phyloP scores from a whole-genome alignment of 768 basidiomycete species.

The Calocybe gangraenosa region DNA sequence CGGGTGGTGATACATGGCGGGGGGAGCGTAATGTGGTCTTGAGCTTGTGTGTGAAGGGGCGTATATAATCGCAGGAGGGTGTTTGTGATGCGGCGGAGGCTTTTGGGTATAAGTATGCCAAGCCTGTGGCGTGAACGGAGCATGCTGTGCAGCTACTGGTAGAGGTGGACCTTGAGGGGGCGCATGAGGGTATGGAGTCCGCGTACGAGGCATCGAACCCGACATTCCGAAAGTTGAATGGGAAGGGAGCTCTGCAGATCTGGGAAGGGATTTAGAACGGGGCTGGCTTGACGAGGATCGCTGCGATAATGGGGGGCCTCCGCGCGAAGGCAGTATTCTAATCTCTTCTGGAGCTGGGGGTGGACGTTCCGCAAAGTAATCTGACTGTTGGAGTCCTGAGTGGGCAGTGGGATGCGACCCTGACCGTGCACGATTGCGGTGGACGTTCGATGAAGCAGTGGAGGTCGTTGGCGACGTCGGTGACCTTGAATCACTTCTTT shows the following conservation, averaged over 20 bases:
- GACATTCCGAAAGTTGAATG: slow-evolving; percentile 15
- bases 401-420: slow-evolving; percentile 30
- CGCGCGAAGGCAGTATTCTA: slow-evolving; percentile 54
- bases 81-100: slow-evolving; percentile 26
- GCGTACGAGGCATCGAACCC: slow-evolving; percentile 20
- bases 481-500: slow-evolving; percentile 23
- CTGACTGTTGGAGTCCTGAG: slow-evolving; percentile 22
- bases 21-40: slow-evolving; percentile 53
- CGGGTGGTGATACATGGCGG: slow-evolving; percentile 52
- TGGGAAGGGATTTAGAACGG: slow-evolving; percentile 45
- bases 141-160: slow-evolving; percentile 2
- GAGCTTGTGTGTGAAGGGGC: slow-evolving; percentile 45
- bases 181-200: slow-evolving; percentile 13
- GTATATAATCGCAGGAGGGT: slow-evolving; percentile 56
- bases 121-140: slow-evolving; percentile 20
- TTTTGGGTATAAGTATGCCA: slow-evolving; percentile 30
- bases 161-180: slow-evolving; percentile 8
- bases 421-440: slow-evolving; percentile 34
- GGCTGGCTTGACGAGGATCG: slow-evolving; percentile 30
- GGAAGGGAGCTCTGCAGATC: slow-evolving; percentile 28
- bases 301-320: slow-evolving; percentile 29
- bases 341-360: slow-evolving; percentile 57
- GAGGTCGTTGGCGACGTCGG: slow-evolving; percentile 19
- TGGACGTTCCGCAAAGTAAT: slow-evolving; percentile 15
- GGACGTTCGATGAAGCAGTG: slow-evolving; percentile 16